A percentile compares a stretch with the other conserved stretches of the same genome.
Evolutionary conservation across 2,329 filamentous ascomycete genomes (phyloP).

Genomic region (Hirsutella minnesotensis): DNA sequence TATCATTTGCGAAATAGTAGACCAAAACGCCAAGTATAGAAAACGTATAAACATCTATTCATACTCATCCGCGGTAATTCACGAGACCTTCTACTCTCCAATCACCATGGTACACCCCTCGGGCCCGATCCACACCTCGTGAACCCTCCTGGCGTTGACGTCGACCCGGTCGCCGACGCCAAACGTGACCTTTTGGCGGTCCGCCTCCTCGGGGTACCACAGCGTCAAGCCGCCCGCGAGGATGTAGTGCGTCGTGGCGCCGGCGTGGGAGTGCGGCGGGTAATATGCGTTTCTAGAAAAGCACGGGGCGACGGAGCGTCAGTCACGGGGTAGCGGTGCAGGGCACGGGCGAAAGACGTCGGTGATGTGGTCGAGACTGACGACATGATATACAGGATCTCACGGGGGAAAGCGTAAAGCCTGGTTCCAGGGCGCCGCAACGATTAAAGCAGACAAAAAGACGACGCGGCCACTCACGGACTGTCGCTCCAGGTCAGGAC

Average conservation of each 20-base stretch:
- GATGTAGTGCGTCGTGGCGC: slow-evolving; percentile 59
- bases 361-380: no score
- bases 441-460: not conserved
- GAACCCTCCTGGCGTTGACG: slow-evolving; percentile 49
- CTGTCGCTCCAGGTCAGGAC: slow-evolving; percentile 64
- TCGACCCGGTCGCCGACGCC: slow-evolving; percentile 51
- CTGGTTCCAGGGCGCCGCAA: no score
- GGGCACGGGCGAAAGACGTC: no score
- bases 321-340: no score
- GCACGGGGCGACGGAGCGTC: not conserved
- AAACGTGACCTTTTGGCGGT: slow-evolving; percentile 44
- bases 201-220: slow-evolving; percentile 48
- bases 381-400: no score
- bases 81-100: no score
- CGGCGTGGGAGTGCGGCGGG: slow-evolving; percentile 51
- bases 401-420: no score
- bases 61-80: no score
- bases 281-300: slow-evolving; percentile 51
- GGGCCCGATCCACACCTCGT: slow-evolving; percentile 59
- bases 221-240: slow-evolving; percentile 53
- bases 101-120: slow-evolving; percentile 58
- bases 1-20: no score
- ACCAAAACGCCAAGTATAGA: no score
- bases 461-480: slow-evolving; percentile 41
- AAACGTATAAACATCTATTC: no score